Percentiles rank a stretch among this genome's conserved stretches.
Conservation (phyloP, 495 filamentous ascomycete species). For the Penicillium nucicola region DNA sequence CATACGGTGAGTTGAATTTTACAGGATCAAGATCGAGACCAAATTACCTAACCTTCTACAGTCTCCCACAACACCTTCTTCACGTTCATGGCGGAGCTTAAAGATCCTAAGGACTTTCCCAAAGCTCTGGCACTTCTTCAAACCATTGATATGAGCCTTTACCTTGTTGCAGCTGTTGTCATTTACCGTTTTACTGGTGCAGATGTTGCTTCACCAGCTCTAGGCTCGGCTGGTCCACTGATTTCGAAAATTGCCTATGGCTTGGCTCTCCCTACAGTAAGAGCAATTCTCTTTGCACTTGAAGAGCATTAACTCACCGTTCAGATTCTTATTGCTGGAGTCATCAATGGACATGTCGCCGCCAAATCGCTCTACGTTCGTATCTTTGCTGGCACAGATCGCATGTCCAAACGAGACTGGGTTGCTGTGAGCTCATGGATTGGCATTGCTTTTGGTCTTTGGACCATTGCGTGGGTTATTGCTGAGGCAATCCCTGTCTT, state of each 20-base stretch:
- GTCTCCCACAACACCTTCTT: too few species aligned
- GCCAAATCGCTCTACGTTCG: conserved; percentile 57
- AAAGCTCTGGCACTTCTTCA: conserved; percentile 59
- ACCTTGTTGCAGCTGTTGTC: conserved; percentile 31
- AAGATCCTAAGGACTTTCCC: conserved; percentile 44
- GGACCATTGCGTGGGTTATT: too few species aligned
- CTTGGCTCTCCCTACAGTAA: conserved; percentile 60
- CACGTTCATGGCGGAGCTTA: too few species aligned
- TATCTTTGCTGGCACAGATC: conserved; percentile 45
- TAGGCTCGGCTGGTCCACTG: conserved; percentile 53
- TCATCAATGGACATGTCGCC: conserved; percentile 53
- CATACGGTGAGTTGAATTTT: too few species aligned
- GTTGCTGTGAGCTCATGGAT: too few species aligned
- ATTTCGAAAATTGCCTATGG: conserved; percentile 65
- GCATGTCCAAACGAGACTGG: conserved; percentile 47
- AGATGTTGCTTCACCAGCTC: conserved; percentile 59
- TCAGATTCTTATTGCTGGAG: conserved; percentile 11
- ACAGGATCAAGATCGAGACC: too few species aligned
- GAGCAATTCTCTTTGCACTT: background rate
- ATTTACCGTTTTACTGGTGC: conserved; percentile 64
- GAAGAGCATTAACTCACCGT: background rate
- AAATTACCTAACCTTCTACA: too few species aligned
- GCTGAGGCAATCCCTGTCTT: too few species aligned
- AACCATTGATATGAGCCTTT: conserved; percentile 55
- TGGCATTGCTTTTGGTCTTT: too few species aligned